phyloP scores from a whole-genome alignment of 2,329 filamentous ascomycete species.

The Aspergillus tanneri region DNA sequence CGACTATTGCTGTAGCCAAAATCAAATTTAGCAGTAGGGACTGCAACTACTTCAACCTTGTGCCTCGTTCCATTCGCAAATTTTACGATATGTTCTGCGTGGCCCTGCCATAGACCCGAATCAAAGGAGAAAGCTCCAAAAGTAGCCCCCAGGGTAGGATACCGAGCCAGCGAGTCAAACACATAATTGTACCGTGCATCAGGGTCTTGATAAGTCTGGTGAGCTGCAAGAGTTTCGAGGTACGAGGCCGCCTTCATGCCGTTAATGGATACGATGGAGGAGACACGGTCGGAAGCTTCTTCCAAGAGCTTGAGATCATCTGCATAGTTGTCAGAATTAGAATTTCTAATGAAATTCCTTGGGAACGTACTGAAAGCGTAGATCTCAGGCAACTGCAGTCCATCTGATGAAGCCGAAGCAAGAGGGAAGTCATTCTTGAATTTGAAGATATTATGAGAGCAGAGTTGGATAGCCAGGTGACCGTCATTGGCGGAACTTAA shows the following conservation, averaged over 20 bases:
- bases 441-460: constrained; percentile 45
- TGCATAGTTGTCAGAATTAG: not conserved
- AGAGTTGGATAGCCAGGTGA: constrained; percentile 45
- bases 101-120: not conserved
- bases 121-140: not conserved
- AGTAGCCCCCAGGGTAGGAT: not conserved
- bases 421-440: constrained; percentile 46
- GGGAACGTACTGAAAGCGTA: constrained; percentile 36
- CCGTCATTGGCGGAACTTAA: constrained; percentile 62
- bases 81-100: not conserved
- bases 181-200: constrained; percentile 52
- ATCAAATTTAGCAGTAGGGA: not conserved
- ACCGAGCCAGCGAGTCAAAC: not conserved
- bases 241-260: constrained; percentile 53
- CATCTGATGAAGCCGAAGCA: constrained; percentile 62
- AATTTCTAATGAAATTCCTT: not conserved
- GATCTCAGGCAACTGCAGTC: constrained; percentile 57
- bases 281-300: constrained; percentile 38
- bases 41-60: not conserved
- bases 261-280: constrained; percentile 57
- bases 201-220: constrained; percentile 54
- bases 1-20: not conserved
- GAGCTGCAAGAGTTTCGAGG: constrained; percentile 46
- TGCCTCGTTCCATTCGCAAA: not conserved
- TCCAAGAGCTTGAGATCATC: not conserved